Base-by-base conservation (phyloP, 2,329 filamentous ascomycete species). In the Epichloe elymi region DNA sequence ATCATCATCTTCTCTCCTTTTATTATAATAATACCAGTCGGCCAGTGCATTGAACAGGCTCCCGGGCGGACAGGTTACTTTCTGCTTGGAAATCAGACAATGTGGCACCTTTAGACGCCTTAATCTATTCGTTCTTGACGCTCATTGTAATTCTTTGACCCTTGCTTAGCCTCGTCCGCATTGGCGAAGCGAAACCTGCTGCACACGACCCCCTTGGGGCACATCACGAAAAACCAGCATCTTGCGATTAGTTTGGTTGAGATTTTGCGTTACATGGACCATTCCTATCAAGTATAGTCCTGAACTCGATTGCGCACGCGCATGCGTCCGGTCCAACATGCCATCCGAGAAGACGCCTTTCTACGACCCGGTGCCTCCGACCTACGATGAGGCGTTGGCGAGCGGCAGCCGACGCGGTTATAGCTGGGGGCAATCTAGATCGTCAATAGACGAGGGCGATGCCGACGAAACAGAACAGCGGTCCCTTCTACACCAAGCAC, bases 391-490 rank as follows among this genome's bases (percentile, higher is more conserved):
- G 56, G 68, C 69, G 30, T 53, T 71, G 38, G 68, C 69, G 41
- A 62, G 59, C 46, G 56, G 62, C 50, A 68, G 66, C 49, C 63
- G 57, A n/a, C 63, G 63, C 53, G 58, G 63, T 39, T 57, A 60
- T 46, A 58, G 60, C 45, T 66, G 65, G 65, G 26, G 54, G 58
- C 37, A 56, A 58, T 45, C 59, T 59, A 48, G 64, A 47, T 65
- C 65, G 30, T 60, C 63, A 30, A 55, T 59, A 60, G 74, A 78
- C 61, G 74, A 80, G 61, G 79, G 84, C 65, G 74, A 78, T 61
- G 80, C 80, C 63, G 76, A 82, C 66, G 81, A 88, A 63, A 78
- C 80, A 50, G 88, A 95, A 68, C 79, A 85, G 67, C 84, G 89
- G 67, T 86, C 84, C 5, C 78, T 95, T 26, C 75, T 95, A 40